A percentile compares a stretch with the other conserved stretches of the same genome.
These are phyloP conservation scores for Candida adriatica DNA, from an alignment of 805 yeast genomes.

Conservation along the genomic window DNA sequence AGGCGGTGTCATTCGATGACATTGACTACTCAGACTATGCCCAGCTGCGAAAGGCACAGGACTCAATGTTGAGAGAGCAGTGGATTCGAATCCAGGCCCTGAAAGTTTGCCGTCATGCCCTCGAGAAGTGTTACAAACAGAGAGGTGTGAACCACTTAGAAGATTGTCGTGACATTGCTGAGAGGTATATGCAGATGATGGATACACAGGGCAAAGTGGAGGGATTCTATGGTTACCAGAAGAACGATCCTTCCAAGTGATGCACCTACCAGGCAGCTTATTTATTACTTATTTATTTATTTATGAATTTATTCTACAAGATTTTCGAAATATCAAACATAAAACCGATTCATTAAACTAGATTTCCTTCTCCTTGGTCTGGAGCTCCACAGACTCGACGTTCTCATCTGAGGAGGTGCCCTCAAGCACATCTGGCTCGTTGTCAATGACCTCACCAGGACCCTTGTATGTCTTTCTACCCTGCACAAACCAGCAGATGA, in stretches of 20 bases:
- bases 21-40: slow-evolving; percentile 64
- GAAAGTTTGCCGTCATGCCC: slow-evolving; percentile 63
- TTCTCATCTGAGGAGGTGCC: slow-evolving; percentile 5
- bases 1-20: slow-evolving; percentile 75
- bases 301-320: too few species aligned
- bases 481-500: slow-evolving; percentile 21
- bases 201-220: slow-evolving; percentile 54
- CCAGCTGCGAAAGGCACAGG: slow-evolving; percentile 67
- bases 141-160: slow-evolving; percentile 65
- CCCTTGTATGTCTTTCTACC: slow-evolving; percentile 23
- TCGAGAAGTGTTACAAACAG: slow-evolving; percentile 60
- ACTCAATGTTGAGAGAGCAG: slow-evolving; percentile 72
- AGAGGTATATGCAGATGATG: slow-evolving; percentile 68
- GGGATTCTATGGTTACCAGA: slow-evolving; percentile 81
- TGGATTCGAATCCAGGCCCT: slow-evolving; percentile 65
- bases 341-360: too few species aligned
- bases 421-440: slow-evolving; percentile 9
- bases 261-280: too few species aligned
- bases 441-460: slow-evolving; percentile 18
- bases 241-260: slow-evolving; percentile 77
- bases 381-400: not conserved
- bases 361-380: not conserved
- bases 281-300: too few species aligned
- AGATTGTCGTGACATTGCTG: slow-evolving; percentile 74
- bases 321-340: too few species aligned